Percentiles rank a stretch among this genome's conserved stretches.
Conservation (phyloP, 352 stramenopile species). For the Phytophthora meadii region DNA sequence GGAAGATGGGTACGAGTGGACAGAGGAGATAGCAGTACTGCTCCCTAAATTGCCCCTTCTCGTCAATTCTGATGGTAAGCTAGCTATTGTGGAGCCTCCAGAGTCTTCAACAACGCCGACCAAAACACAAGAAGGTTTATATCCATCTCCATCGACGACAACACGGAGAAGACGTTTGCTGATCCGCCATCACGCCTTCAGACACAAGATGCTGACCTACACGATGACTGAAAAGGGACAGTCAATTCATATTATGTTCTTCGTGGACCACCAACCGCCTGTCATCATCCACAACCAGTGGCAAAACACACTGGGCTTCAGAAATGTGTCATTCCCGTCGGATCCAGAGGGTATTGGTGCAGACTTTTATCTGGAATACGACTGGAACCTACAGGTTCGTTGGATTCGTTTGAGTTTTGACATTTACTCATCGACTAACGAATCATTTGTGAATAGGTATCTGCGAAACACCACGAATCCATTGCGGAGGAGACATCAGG, state of each 20-base stretch:
- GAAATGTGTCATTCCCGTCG: conserved; percentile 50
- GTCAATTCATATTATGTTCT: conserved; percentile 71
- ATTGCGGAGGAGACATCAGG: conserved; percentile 8
- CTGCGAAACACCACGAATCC: conserved; percentile 13
- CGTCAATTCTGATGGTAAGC: conserved; percentile 33
- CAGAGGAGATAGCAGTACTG: conserved; percentile 52
- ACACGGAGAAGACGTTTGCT: conserved; percentile 63
- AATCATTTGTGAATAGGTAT: conserved; percentile 16
- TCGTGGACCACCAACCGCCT: conserved; percentile 69
- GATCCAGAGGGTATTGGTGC: conserved; percentile 62
- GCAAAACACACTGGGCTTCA: conserved; percentile 54
- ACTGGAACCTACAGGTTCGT: conserved; percentile 59
- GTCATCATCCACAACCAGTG: conserved; percentile 77
- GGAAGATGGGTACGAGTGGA: conserved; percentile 52
- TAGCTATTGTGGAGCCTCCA: conserved; percentile 32
- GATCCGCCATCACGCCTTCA: conserved; percentile 53
- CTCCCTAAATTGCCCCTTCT: conserved; percentile 50
- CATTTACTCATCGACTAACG: neutral
- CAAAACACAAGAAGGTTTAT: conserved; percentile 32
- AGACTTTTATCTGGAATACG: conserved; percentile 75
- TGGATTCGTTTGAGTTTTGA: neutral
- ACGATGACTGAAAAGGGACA: conserved; percentile 58
- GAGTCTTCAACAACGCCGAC: conserved; percentile 15
- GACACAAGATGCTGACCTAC: conserved; percentile 76
- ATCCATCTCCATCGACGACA: conserved; percentile 53